A percentile compares a stretch with the other conserved stretches of the same genome.
Conservation (phyloP, 768 basidiomycete species). For the Leccinum disarticulatum region DNA sequence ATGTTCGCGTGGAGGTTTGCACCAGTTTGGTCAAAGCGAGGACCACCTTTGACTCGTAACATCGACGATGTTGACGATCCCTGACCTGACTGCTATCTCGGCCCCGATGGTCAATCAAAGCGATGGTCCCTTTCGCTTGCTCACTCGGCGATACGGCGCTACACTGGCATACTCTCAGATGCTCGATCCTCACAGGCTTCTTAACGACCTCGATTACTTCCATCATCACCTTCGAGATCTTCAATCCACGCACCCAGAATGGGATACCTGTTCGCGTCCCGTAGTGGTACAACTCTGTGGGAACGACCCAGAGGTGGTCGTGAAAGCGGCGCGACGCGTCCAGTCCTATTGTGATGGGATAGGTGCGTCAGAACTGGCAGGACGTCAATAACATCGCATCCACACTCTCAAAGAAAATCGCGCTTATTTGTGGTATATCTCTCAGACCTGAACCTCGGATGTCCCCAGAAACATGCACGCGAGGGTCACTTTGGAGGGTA, state of each 20-base stretch:
- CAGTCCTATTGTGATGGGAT: slow-evolving; percentile 66
- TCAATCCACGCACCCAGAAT: slow-evolving; percentile 17
- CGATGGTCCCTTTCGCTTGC: slow-evolving; percentile 68
- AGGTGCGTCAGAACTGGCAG: slow-evolving; percentile 41
- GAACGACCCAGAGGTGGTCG: slow-evolving; percentile 60
- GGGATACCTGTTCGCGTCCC: slow-evolving; percentile 36
- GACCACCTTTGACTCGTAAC: not conserved
- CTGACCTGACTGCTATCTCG: slow-evolving; percentile 44
- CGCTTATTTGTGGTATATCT: slow-evolving; percentile 11
- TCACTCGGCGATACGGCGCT: slow-evolving; percentile 61
- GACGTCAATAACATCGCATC: not conserved
- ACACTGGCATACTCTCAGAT: slow-evolving; percentile 78
- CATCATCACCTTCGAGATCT: slow-evolving; percentile 64
- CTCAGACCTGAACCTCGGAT: slow-evolving; percentile 78
- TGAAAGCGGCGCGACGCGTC: slow-evolving; percentile 59
- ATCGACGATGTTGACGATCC: slow-evolving; percentile 12
- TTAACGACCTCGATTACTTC: slow-evolving; percentile 64
- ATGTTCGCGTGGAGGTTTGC: not conserved
- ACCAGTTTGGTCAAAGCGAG: not conserved
- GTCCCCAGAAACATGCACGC: slow-evolving; percentile 69
- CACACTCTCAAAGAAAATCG: not conserved
- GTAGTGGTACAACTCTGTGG: slow-evolving; percentile 76
- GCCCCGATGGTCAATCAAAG: slow-evolving; percentile 84
- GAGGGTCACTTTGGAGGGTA: slow-evolving; percentile 74
- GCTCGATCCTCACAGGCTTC: slow-evolving; percentile 60